Evolutionary conservation across 805 yeast genomes (phyloP).

Genomic region (Sugiyamaella smithiae): DNA sequence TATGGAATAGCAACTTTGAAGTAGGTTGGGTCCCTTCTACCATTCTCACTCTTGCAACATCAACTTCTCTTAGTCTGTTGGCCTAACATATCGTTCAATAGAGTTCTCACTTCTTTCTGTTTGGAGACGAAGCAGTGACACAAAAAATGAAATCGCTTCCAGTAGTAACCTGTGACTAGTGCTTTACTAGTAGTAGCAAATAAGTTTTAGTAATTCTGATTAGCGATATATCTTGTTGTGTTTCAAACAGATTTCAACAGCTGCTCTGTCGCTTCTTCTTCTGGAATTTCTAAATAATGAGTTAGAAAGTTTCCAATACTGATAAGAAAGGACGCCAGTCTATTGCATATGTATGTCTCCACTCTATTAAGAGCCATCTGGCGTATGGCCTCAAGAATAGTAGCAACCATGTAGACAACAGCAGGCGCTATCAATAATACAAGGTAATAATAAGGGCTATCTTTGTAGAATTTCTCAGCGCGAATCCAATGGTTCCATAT

Average conservation of each 20-base stretch:
- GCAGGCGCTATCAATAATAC: conserved; percentile 1
- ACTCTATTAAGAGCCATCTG: background rate
- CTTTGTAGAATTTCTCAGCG: background rate
- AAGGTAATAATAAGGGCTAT: background rate
- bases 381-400: background rate
- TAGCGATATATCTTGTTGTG: too few species aligned
- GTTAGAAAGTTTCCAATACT: background rate
- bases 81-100: too few species aligned
- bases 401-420: background rate
- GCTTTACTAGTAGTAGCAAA: too few species aligned
- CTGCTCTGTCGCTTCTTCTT: background rate
- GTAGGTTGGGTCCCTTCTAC: too few species aligned
- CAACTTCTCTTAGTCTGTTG: too few species aligned
- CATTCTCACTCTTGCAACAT: too few species aligned
- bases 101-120: too few species aligned
- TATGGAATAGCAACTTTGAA: too few species aligned
- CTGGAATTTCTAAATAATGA: background rate
- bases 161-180: too few species aligned
- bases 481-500: conserved; percentile 1
- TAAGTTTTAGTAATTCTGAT: too few species aligned
- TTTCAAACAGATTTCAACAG: conserved; percentile 5
- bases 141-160: too few species aligned
- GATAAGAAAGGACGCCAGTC: background rate
- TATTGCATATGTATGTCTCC: conserved; percentile 25
- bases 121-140: too few species aligned